Percentiles rank a stretch among this genome's conserved stretches.
Evolutionary conservation across 2,329 filamentous ascomycete species (phyloP).

Genomic region (Sporothrix protearum): DNA sequence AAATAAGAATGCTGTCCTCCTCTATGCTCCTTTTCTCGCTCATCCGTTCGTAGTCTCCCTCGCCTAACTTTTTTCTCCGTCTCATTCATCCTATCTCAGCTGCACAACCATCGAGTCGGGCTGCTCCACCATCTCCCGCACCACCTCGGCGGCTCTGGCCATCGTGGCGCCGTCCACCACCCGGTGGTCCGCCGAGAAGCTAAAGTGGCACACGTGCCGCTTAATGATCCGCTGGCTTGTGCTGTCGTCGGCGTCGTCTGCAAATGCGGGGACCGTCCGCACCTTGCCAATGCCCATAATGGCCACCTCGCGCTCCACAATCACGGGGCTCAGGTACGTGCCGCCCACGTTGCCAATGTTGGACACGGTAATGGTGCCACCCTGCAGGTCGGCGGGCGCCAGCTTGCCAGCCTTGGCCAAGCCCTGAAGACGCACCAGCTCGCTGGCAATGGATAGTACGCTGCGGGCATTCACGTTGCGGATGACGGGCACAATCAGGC

Average conservation of each 20-base stretch:
- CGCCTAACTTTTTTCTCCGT: background rate
- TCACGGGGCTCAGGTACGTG: slow-evolving; percentile 84
- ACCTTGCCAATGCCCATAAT: slow-evolving; percentile 86
- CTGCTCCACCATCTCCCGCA: slow-evolving; percentile 74
- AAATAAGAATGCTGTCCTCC: background rate
- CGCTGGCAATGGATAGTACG: slow-evolving; percentile 72
- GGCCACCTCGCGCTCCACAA: slow-evolving; percentile 85
- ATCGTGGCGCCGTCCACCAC: slow-evolving; percentile 94
- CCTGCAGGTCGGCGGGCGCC: slow-evolving; percentile 68
- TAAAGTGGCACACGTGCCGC: slow-evolving; percentile 82
- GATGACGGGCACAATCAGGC: slow-evolving; percentile 88
- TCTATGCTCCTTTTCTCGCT: background rate
- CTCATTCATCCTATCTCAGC: slow-evolving; percentile 52
- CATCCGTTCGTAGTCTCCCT: background rate
- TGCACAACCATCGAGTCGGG: slow-evolving; percentile 84
- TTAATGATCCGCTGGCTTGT: slow-evolving; percentile 63
- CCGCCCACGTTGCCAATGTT: slow-evolving; percentile 96
- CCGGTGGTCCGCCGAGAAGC: slow-evolving; percentile 93
- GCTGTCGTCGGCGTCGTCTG: slow-evolving; percentile 50
- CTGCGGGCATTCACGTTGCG: slow-evolving; percentile 75
- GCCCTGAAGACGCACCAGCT: slow-evolving; percentile 68
- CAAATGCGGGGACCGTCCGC: slow-evolving; percentile 77
- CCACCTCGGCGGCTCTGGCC: slow-evolving; percentile 81
- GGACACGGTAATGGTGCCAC: slow-evolving; percentile 90
- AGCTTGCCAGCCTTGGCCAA: slow-evolving; percentile 75